Conservation (phyloP, 164 flowering plant species). For the Euptelea pleiosperma region DNA sequence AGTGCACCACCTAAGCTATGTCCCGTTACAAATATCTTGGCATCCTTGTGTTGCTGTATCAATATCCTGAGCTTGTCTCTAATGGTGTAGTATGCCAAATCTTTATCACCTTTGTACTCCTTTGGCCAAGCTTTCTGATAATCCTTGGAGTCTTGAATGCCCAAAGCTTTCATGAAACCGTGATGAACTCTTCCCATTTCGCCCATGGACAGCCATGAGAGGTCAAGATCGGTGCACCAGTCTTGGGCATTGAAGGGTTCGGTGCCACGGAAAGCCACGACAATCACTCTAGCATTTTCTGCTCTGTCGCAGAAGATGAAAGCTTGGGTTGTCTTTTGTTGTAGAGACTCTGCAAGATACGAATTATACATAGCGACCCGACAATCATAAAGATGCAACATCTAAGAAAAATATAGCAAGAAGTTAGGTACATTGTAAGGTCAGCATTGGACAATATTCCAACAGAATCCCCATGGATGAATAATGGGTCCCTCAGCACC, state of each 20-base stretch:
- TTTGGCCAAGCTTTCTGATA: slow-evolving; percentile 48
- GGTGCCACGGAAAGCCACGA: slow-evolving; percentile 67
- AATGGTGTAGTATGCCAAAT: slow-evolving; percentile 48
- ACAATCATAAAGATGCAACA: too few species aligned
- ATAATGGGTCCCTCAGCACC: too few species aligned
- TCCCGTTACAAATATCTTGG: slow-evolving; percentile 52
- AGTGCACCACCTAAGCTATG: slow-evolving; percentile 74
- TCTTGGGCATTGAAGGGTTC: slow-evolving; percentile 47
- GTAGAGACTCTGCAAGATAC: slow-evolving; percentile 31
- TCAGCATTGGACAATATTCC: too few species aligned
- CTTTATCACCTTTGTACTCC: slow-evolving; percentile 10
- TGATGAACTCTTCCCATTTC: slow-evolving; percentile 49
- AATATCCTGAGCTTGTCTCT: slow-evolving; percentile 33
- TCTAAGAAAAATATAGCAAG: too few species aligned
- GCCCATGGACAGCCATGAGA: slow-evolving; percentile 46
- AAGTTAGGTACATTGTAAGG: too few species aligned
- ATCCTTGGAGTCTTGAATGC: slow-evolving; percentile 35
- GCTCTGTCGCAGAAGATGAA: slow-evolving; percentile 37
- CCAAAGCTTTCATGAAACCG: slow-evolving; percentile 75
- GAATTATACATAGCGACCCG: neutral
- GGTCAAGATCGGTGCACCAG: slow-evolving; percentile 55
- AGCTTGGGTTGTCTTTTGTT: slow-evolving; percentile 50
- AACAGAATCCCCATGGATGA: too few species aligned
- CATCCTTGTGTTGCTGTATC: slow-evolving; percentile 20
- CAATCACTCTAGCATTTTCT: slow-evolving; percentile 26